Evolutionary conservation across 2,329 filamentous ascomycete species (phyloP), one percentile per base, ranked within the genome.

Genomic region (Zopfia rhizophila): DNA sequence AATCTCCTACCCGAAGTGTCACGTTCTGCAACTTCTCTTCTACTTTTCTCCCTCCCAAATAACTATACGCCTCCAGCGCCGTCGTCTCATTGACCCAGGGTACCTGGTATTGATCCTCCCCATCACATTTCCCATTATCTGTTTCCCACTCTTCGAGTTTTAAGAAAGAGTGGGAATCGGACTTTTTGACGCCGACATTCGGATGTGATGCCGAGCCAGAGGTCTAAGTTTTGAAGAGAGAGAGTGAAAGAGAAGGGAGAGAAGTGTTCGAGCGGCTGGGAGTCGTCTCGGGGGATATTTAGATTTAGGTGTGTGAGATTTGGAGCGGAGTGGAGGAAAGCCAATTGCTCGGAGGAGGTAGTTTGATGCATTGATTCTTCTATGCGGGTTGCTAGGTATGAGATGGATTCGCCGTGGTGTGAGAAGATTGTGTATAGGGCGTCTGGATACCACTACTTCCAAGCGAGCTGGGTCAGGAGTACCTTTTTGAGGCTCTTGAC

Each of bases 1-100:
- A 61, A 16, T 60, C 52, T 3, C 56, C 56, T 3, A 38, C 35
- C 17, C 38, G 51, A 24, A 60, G 56, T 0, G 40, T 56, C 1
- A 53, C 43, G n/a, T 43, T 42, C 7, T 21, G 11, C 21, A 55
- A 28, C 18, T 40, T 39, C 7, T 29, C 19, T 8, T 40, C 38
- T 6, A 41, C 14, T 13, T 51, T 55, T 3, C 50, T 24, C 10
- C 32, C 24, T n/a, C 33, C 37, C 48, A 58, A 47, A 18, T 38
- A 43, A 5, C 14, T 18, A 31, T 56, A 60, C 16, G 56, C 25
- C 16, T 47, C 23, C 25, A 42, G 10, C 2, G 53, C 52, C 11
- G 45, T 42, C 10, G 13, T 39, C 6, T 37, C 27, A 18, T 46
- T 22, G 4, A 60, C 18, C 6, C 23, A 27, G 3, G 48, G 50